Percentiles rank a stretch among this genome's conserved stretches.
Evolutionary conservation across 345 rosid genomes (phyloP).

Genomic region (Populus alba): DNA sequence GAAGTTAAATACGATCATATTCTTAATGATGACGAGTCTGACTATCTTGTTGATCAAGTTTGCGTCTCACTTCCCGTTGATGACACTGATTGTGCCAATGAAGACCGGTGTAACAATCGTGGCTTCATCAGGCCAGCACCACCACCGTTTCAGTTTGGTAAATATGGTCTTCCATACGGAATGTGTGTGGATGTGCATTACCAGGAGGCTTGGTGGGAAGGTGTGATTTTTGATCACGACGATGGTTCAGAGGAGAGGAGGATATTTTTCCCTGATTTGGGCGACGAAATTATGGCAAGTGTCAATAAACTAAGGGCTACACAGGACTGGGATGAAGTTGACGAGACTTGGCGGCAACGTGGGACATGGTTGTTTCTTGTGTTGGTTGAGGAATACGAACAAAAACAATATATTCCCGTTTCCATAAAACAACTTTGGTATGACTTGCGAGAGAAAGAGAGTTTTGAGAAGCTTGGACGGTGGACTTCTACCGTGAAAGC

Average conservation of each 20-base stretch:
- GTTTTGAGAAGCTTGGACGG: constrained; percentile 40
- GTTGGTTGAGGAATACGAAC: constrained; percentile 45
- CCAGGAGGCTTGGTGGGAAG: constrained; percentile 86
- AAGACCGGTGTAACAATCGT: constrained; percentile 17
- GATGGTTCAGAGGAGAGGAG: constrained; percentile 45
- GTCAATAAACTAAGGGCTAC: constrained; percentile 49
- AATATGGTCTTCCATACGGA: constrained; percentile 43
- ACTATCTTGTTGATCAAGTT: constrained; percentile 37
- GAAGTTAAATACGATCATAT: constrained; percentile 52
- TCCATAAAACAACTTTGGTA: constrained; percentile 75
- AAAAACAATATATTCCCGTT: constrained; percentile 41
- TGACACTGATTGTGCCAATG: constrained; percentile 20
- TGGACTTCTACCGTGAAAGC: constrained; percentile 51
- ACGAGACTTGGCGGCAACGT: constrained; percentile 55
- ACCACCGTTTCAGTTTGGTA: constrained; percentile 31
- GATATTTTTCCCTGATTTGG: constrained; percentile 80
- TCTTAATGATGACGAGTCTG: constrained; percentile 42
- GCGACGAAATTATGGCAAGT: constrained; percentile 51
- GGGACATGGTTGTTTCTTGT: constrained; percentile 70
- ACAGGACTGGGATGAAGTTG: constrained; percentile 63
- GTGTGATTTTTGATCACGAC: constrained; percentile 62
- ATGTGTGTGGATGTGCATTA: constrained; percentile 57
- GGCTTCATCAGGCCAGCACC: constrained; percentile 63
- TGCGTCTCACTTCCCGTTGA: constrained; percentile 39
- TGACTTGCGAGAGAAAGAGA: constrained; percentile 52